phyloP scores from a whole-genome alignment of 2,329 filamentous ascomycete species.

The Pseudonectria buxi region DNA sequence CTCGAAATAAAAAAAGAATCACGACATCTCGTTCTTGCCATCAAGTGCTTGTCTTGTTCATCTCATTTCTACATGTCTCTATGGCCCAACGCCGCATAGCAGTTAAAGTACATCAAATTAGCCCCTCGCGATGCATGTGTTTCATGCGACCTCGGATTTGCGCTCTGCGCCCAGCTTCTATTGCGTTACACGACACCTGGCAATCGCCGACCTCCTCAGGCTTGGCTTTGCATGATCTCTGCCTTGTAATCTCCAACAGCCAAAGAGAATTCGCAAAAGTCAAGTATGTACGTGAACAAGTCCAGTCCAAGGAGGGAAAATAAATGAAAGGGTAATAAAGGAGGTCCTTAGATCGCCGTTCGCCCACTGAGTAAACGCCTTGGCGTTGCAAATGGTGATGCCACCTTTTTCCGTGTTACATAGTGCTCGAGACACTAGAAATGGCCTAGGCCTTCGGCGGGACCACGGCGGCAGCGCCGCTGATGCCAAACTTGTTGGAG shows the following conservation, averaged over 20 bases:
- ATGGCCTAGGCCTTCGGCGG: neutral
- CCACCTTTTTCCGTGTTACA: too few species aligned
- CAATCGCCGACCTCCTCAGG: too few species aligned
- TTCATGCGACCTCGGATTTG: slow-evolving; percentile 26
- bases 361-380: slow-evolving; percentile 23
- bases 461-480: slow-evolving; percentile 3
- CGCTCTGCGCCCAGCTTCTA: slow-evolving; percentile 32
- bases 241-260: slow-evolving; percentile 26
- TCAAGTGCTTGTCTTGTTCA: slow-evolving; percentile 15
- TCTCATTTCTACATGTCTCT: slow-evolving; percentile 35
- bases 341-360: slow-evolving; percentile 26
- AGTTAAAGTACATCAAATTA: slow-evolving; percentile 36
- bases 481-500: slow-evolving; percentile 42
- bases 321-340: slow-evolving; percentile 13
- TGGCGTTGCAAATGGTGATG: slow-evolving; percentile 5
- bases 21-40: too few species aligned
- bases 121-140: slow-evolving; percentile 31
- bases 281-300: slow-evolving; percentile 20
- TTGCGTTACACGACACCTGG: slow-evolving; percentile 21
- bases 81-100: slow-evolving; percentile 30
- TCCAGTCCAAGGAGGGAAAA: slow-evolving; percentile 15
- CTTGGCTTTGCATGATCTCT: slow-evolving; percentile 19
- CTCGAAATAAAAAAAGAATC: too few species aligned
- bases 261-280: slow-evolving; percentile 16
- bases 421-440: too few species aligned